Conservation (phyloP, 2,329 filamentous ascomycete species). For the Xylaria sp. region DNA sequence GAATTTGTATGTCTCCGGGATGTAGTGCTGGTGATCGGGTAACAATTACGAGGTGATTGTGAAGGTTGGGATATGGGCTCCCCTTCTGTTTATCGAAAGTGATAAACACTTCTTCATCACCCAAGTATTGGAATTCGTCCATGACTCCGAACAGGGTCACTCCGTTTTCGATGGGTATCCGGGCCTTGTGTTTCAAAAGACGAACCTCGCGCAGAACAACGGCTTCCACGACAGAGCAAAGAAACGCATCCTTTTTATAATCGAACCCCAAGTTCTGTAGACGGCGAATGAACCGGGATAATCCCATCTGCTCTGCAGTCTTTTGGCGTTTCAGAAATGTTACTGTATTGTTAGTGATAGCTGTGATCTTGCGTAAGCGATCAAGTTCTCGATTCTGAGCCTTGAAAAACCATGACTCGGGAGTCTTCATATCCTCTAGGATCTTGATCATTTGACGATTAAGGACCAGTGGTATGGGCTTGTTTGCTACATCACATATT, state of each 20-base stretch:
- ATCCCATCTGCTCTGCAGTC: constrained; percentile 68
- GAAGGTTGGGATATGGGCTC: constrained; percentile 49
- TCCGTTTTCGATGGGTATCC: constrained; percentile 76
- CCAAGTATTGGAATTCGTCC: constrained; percentile 79
- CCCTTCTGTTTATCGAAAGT: constrained; percentile 59
- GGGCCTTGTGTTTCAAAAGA: constrained; percentile 80
- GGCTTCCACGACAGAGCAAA: constrained; percentile 77
- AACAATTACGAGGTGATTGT: constrained; percentile 65
- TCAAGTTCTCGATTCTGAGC: constrained; percentile 73
- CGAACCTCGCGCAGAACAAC: constrained; percentile 76
- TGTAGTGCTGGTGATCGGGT: constrained; percentile 85
- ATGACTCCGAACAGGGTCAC: constrained; percentile 85
- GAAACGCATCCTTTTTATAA: constrained; percentile 75
- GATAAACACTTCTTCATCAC: constrained; percentile 76
- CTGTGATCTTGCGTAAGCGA: constrained; percentile 68
- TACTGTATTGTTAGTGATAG: constrained; percentile 69
- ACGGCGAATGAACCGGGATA: constrained; percentile 71
- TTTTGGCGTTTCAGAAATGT: constrained; percentile 71
- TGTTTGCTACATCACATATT: constrained; percentile 76
- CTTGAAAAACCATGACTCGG: constrained; percentile 67
- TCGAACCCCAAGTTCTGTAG: constrained; percentile 69
- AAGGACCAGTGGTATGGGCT: constrained; percentile 74
- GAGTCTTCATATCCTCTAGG: constrained; percentile 73
- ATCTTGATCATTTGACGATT: constrained; percentile 89
- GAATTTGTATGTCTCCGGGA: constrained; percentile 81